A percentile compares a stretch with the other conserved stretches of the same genome.
phyloP scores from a whole-genome alignment of 768 basidiomycete genomes.

The Boletus subcaerulescens region DNA sequence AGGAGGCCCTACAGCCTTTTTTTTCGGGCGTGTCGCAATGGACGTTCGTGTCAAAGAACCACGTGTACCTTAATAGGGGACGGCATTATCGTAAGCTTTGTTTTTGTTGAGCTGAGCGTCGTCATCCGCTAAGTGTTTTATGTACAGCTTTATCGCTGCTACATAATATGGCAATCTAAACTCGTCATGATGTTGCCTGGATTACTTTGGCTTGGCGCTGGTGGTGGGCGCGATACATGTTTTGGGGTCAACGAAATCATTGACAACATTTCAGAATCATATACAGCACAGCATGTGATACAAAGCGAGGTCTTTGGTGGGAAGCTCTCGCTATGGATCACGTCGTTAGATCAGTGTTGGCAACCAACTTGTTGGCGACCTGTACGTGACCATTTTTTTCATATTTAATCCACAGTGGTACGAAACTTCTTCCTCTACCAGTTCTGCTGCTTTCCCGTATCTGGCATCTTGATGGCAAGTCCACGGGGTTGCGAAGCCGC shows the following conservation, averaged over 20 bases:
- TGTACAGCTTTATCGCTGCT: conserved; percentile 15
- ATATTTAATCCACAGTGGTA: background rate
- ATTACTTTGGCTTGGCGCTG: conserved; percentile 1
- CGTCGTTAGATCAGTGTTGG: conserved; percentile 2
- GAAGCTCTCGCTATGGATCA: conserved; percentile 4
- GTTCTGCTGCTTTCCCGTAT: conserved; percentile 2
- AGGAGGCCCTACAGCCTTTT: conserved; percentile 26
- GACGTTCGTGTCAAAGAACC: background rate
- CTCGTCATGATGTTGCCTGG: conserved; percentile 5
- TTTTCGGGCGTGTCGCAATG: conserved; percentile 19
- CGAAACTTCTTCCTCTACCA: background rate
- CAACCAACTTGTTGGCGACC: conserved; percentile 9
- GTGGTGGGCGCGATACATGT: background rate
- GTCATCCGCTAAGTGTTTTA: background rate
- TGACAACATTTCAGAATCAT: background rate
- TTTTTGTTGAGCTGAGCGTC: background rate
- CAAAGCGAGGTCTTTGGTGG: background rate
- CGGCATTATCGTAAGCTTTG: conserved; percentile 4
- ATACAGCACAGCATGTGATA: background rate
- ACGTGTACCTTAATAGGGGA: conserved; percentile 6
- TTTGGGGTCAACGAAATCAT: background rate
- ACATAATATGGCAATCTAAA: conserved; percentile 5
- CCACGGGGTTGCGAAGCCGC: background rate
- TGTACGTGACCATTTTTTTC: background rate
- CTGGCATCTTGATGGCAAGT: conserved; percentile 2